Evolutionary conservation across 208 protist genomes (phyloP), one percentile per base, ranked within the genome.

Genomic region (Naegleria gruberi): DNA sequence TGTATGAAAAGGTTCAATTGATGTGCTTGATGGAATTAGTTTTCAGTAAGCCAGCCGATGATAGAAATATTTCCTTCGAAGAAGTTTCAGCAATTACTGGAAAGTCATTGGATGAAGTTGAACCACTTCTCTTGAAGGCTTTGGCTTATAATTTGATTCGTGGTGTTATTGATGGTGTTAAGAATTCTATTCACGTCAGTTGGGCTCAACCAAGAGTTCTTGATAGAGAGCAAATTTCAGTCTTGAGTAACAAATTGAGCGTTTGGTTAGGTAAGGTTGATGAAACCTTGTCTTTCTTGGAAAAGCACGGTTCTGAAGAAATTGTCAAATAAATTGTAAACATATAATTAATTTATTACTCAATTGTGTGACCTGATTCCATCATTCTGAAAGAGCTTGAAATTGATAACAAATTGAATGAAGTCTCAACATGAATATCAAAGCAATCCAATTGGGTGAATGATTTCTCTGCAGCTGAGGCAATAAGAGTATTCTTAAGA

Each of bases 1-100:
- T 95, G 44, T 88, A 91, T 89, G 91, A 95, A 89, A 97, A 98
- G 92, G 96, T 98, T 82, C 94, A 96, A 19, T 95, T 99, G 57
- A 97, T 98, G 92, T 94, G 95, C 30, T 93, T 99, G 41, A 96
- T 99, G 15, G 96, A 99, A 91, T 93, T 98, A 15, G 95, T 98
- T 51, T 99, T 99, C 92, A 95, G 95, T 90, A 96, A 95, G 2
- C 96, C 97, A 15, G 93, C 97, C n/a, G 95, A 96, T 57, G 93
- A 98, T 91, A 95, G 97, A 90, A 95, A 92, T 10, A 95, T 99
- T 91, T 81, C 93, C 6, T 99, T 98, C 90, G 43, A 91, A 46
- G 92, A 91, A 17, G 94, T 97, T 44, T 57, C 85, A 15, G 91
- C 94, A 82, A 30, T 42, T 1, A 88, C 84, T 10, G n/a, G 45